These are phyloP conservation scores for Geosmithia flava DNA, from an alignment of 2,329 filamentous ascomycete species.

Conservation along the genomic window DNA sequence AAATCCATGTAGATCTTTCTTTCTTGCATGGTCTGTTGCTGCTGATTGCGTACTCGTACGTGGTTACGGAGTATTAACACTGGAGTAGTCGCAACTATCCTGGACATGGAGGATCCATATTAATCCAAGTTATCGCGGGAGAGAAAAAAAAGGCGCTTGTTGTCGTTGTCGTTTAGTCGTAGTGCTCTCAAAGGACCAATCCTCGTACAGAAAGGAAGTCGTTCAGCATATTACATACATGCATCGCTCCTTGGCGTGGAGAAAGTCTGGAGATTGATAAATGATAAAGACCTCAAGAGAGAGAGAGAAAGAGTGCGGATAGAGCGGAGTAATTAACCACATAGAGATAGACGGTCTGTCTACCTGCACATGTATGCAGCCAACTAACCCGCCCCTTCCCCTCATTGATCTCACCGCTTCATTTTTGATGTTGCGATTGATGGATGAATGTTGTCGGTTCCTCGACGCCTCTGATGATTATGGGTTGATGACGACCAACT, in stretches of 20 bases:
- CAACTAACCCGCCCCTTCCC: too few relatives aligned
- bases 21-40: neutral
- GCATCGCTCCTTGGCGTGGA: conserved; percentile 1
- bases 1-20: neutral
- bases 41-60: neutral
- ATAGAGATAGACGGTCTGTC: neutral
- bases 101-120: too few relatives aligned
- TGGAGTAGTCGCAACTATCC: too few relatives aligned
- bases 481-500: neutral
- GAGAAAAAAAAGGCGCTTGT: neutral
- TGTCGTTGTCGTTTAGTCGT: too few relatives aligned
- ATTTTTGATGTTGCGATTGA: neutral
- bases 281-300: neutral
- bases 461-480: neutral
- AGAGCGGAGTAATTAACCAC: neutral
- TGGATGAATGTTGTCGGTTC: neutral
- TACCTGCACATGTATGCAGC: neutral
- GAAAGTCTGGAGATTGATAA: conserved; percentile 1
- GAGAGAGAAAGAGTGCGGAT: neutral
- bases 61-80: neutral
- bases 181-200: neutral
- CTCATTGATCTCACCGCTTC: neutral
- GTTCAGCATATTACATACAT: conserved; percentile 3
- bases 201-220: neutral
- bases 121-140: neutral